phyloP scores from a whole-genome alignment of 2,329 filamentous ascomycete genomes.

The Colletotrichum tabaci region DNA sequence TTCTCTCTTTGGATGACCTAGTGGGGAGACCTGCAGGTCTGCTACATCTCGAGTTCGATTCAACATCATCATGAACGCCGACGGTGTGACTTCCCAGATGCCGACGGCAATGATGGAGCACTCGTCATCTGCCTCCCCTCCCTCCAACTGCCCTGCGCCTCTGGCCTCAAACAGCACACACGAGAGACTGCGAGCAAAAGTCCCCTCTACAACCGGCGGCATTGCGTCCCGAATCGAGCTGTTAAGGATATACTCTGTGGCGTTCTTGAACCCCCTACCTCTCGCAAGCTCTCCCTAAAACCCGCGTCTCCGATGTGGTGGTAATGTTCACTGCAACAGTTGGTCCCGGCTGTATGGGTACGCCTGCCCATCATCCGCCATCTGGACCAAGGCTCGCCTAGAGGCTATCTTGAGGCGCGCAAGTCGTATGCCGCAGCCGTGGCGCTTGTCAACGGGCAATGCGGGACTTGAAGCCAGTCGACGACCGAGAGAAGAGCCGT shows the following conservation, averaged over 20 bases:
- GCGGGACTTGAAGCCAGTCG: slow-evolving; percentile 7
- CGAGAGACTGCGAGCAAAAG: slow-evolving; percentile 17
- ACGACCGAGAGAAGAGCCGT: background rate
- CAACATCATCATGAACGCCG: background rate
- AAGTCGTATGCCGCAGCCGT: slow-evolving; percentile 7
- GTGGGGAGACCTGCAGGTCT: background rate
- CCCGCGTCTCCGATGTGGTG: background rate
- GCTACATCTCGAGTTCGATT: background rate
- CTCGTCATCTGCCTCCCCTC: background rate
- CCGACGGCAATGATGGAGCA: background rate
- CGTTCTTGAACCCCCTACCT: background rate
- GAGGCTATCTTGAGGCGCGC: slow-evolving; percentile 11
- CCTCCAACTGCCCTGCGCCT: slow-evolving; percentile 6
- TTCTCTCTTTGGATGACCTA: background rate
- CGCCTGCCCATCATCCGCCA: background rate
- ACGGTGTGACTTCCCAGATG: background rate
- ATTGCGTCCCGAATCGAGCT: slow-evolving; percentile 33
- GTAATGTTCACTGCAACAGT: background rate
- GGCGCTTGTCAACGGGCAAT: slow-evolving; percentile 13
- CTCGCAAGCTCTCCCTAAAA: background rate
- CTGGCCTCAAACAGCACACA: slow-evolving; percentile 16
- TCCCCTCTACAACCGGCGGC: slow-evolving; percentile 26
- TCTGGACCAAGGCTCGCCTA: background rate
- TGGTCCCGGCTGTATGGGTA: slow-evolving; percentile 8
- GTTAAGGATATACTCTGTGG: background rate